These are phyloP conservation scores for Fraxinus dipetala DNA, from an alignment of 305 asterid genomes.

Conservation along the genomic window DNA sequence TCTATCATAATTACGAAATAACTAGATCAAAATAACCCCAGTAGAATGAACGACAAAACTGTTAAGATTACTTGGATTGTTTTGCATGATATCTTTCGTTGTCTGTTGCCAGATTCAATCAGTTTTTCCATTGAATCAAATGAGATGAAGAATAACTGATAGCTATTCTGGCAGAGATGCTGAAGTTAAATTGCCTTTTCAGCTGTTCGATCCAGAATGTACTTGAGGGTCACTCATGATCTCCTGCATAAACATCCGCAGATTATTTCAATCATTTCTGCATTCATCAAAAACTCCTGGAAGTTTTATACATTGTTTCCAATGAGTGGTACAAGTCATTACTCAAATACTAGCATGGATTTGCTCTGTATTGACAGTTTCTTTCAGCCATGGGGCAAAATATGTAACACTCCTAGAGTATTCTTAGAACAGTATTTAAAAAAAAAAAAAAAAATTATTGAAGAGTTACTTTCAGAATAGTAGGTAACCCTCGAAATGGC, in stretches of 20 bases:
- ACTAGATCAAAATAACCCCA: not conserved
- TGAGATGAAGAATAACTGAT: slow-evolving; percentile 15
- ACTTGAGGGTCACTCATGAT: slow-evolving; percentile 24
- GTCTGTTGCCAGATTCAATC: slow-evolving; percentile 16
- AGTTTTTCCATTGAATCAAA: slow-evolving; percentile 6
- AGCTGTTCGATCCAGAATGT: slow-evolving; percentile 7
- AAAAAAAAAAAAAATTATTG: not conserved
- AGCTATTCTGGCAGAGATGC: slow-evolving; percentile 26
- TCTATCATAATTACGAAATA: not conserved
- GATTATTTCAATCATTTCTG: not conserved
- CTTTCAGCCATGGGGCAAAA: not conserved
- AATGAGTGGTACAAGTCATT: not conserved
- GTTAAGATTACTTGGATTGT: not conserved
- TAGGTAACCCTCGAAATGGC: not conserved
- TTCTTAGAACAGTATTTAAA: not conserved
- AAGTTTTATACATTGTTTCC: not conserved
- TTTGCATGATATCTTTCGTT: not conserved
- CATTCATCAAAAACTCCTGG: not conserved
- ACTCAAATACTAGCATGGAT: not conserved
- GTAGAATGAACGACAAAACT: not conserved
- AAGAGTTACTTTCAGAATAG: slow-evolving; percentile 5
- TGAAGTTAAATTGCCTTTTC: slow-evolving; percentile 21
- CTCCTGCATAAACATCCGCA: slow-evolving; percentile 28
- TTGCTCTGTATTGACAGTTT: not conserved
- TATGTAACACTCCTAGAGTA: not conserved